These are phyloP conservation scores for Lyophyllum shimeji DNA, from an alignment of 768 basidiomycete genomes.

Conservation along the genomic window DNA sequence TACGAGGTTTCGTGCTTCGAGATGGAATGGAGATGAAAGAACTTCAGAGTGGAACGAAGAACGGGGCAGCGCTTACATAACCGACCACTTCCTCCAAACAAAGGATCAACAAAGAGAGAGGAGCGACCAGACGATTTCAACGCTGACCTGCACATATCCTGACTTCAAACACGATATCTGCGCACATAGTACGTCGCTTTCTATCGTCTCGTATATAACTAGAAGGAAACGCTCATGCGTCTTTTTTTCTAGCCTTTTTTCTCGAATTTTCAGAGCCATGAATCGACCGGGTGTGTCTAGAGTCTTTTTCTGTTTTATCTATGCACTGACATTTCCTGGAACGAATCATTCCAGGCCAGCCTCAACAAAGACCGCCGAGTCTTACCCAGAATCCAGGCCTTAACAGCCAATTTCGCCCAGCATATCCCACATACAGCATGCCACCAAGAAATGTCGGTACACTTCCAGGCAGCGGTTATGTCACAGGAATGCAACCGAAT, in stretches of 20 bases:
- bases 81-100: slow-evolving; percentile 30
- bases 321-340: slow-evolving; percentile 22
- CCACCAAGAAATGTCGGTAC: slow-evolving; percentile 60
- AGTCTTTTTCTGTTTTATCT: slow-evolving; percentile 12
- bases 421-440: slow-evolving; percentile 54
- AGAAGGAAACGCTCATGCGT: not conserved
- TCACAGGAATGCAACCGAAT: slow-evolving; percentile 56
- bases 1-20: not conserved
- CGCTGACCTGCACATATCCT: slow-evolving; percentile 15
- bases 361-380: slow-evolving; percentile 78
- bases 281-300: slow-evolving; percentile 57
- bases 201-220: not conserved
- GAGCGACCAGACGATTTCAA: slow-evolving; percentile 12
- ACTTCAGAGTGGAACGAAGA: not conserved
- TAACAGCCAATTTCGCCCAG: slow-evolving; percentile 62
- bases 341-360: slow-evolving; percentile 58
- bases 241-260: slow-evolving; percentile 29
- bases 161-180: slow-evolving; percentile 13
- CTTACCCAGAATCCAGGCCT: slow-evolving; percentile 65
- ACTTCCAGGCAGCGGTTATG: slow-evolving; percentile 47
- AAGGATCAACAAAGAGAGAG: slow-evolving; percentile 39
- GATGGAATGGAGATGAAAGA: not conserved
- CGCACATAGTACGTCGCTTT: slow-evolving; percentile 9
- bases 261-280: slow-evolving; percentile 40
- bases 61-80: slow-evolving; percentile 17